These are phyloP conservation scores for Coniochaeta sp. DNA, from an alignment of 2,329 filamentous ascomycete genomes.

Conservation along the genomic window DNA sequence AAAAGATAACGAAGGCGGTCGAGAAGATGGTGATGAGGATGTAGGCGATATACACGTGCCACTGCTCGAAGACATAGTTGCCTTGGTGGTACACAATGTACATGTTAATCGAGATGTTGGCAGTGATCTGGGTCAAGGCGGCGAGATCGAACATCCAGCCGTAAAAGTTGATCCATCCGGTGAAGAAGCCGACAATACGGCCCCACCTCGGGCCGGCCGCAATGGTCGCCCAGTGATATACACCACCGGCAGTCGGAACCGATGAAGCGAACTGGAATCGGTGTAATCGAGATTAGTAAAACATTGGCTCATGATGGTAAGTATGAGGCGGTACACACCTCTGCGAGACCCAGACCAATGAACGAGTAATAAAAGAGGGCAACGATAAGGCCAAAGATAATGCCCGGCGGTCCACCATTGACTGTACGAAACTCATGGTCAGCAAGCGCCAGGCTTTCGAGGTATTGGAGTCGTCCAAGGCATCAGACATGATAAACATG, in stretches of 20 bases:
- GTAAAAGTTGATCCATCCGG: slow-evolving; percentile 45
- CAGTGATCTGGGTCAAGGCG: slow-evolving; percentile 49
- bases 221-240: slow-evolving; percentile 55
- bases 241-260: slow-evolving; percentile 51
- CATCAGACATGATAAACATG: neutral
- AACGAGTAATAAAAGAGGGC: slow-evolving; percentile 35
- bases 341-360: slow-evolving; percentile 31
- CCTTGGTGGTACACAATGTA: slow-evolving; percentile 49
- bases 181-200: slow-evolving; percentile 40
- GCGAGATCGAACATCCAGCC: slow-evolving; percentile 58
- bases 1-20: slow-evolving; percentile 44
- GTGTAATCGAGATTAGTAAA: slow-evolving; percentile 23
- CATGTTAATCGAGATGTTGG: slow-evolving; percentile 54
- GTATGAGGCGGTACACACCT: slow-evolving; percentile 19
- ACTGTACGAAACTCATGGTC: slow-evolving; percentile 15
- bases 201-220: slow-evolving; percentile 48
- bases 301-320: slow-evolving; percentile 11
- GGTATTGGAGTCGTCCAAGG: neutral
- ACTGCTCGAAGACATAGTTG: slow-evolving; percentile 39
- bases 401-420: slow-evolving; percentile 32
- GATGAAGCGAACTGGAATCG: slow-evolving; percentile 45
- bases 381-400: slow-evolving; percentile 34
- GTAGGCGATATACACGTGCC: slow-evolving; percentile 55
- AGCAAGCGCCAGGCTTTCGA: neutral
- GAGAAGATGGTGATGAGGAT: slow-evolving; percentile 47